phyloP scores from a whole-genome alignment of 2,329 filamentous ascomycete species.

The Teratosphaeria pseudoeucalypti region DNA sequence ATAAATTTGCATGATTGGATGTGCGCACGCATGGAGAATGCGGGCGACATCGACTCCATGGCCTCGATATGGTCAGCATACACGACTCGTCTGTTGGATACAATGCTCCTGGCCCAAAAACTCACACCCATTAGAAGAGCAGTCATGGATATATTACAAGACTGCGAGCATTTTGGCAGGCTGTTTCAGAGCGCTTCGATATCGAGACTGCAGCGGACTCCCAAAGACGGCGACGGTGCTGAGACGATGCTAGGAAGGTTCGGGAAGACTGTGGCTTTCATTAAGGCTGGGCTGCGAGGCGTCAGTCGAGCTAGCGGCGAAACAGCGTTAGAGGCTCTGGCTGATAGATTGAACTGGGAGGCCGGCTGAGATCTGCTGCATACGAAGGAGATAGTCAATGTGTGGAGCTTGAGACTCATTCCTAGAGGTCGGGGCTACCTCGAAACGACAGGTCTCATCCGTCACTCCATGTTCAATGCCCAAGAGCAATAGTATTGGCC shows the following conservation, averaged over 20 bases:
- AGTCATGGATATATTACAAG: conserved; percentile 65
- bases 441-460: no score
- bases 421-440: no score
- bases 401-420: no score
- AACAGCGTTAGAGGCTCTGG: conserved; percentile 67
- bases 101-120: conserved; percentile 59
- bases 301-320: conserved; percentile 65
- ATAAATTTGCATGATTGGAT: conserved; percentile 49
- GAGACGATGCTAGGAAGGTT: conserved; percentile 41
- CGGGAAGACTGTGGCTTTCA: conserved; percentile 56
- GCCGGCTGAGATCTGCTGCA: not conserved
- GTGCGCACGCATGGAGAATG: conserved; percentile 44
- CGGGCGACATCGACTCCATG: conserved; percentile 74
- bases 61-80: conserved; percentile 57
- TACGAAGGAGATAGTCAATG: not conserved
- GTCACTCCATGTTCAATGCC: no score
- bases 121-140: conserved; percentile 61
- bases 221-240: conserved; percentile 7
- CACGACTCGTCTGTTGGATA: conserved; percentile 51
- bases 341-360: conserved; percentile 60
- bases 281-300: conserved; percentile 61
- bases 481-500: no score
- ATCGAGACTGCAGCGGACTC: not conserved
- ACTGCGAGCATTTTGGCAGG: conserved; percentile 60
- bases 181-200: conserved; percentile 25